Evolutionary conservation across 768 basidiomycete genomes (phyloP).

Genomic region (Phaeotremella fagi): DNA sequence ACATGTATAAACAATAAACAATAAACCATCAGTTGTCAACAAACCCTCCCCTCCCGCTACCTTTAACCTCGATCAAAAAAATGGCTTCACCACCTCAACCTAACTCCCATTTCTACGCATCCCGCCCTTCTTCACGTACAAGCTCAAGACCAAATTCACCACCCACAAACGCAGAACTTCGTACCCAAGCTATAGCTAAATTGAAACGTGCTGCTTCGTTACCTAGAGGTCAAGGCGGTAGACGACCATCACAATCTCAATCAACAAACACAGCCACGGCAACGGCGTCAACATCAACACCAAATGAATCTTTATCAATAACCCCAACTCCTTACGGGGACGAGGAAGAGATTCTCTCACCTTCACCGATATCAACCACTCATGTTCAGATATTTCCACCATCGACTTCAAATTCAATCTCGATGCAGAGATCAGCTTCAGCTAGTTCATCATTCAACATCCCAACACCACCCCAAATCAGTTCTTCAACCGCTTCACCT

Average conservation of each 20-base stretch:
- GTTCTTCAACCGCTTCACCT: background rate
- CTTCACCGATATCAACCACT: constrained; percentile 22
- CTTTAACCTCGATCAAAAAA: background rate
- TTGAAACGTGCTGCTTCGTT: constrained; percentile 87
- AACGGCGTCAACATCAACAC: background rate
- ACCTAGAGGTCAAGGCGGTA: constrained; percentile 84
- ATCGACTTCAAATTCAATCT: too few species aligned
- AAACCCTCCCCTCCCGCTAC: background rate
- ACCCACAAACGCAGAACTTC: constrained; percentile 69
- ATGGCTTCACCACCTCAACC: constrained; percentile 43
- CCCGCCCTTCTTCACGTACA: constrained; percentile 60
- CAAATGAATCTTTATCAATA: background rate
- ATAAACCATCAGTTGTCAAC: too few species aligned
- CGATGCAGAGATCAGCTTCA: constrained; percentile 31
- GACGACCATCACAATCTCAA: constrained; percentile 61
- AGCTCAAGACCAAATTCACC: constrained; percentile 65
- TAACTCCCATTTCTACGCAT: constrained; percentile 73
- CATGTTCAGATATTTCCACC: constrained; percentile 15
- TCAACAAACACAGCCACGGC: too few species aligned
- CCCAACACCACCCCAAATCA: constrained; percentile 12
- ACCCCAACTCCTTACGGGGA: background rate
- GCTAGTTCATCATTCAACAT: constrained; percentile 28
- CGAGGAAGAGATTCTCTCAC: constrained; percentile 32
- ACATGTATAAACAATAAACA: too few species aligned
- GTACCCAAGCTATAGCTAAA: constrained; percentile 80